Evolutionary conservation across 2,329 filamentous ascomycete genomes (phyloP).

Genomic region (Rutstroemia sp.): DNA sequence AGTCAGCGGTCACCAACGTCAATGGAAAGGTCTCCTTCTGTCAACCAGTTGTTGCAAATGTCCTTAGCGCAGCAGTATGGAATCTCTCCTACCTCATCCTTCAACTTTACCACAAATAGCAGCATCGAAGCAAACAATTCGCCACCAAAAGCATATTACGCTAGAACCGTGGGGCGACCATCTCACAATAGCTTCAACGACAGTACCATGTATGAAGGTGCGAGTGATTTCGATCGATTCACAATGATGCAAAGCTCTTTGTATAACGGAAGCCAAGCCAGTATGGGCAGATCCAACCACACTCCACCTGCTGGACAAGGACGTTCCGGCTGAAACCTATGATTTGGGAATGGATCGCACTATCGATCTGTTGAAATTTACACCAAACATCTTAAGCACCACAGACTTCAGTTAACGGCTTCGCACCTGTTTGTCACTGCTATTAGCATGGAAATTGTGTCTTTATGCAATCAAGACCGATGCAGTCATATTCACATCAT

Average conservation of each 20-base stretch:
- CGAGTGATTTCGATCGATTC: constrained; percentile 22
- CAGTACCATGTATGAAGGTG: constrained; percentile 19
- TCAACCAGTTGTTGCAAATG: constrained; percentile 21
- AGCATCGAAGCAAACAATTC: constrained; percentile 42
- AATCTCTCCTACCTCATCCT: constrained; percentile 17
- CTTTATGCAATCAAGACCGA: background rate
- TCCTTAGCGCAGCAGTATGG: constrained; percentile 19
- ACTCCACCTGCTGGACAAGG: constrained; percentile 42
- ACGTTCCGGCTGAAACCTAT: background rate
- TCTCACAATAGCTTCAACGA: constrained; percentile 17
- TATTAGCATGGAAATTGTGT: background rate
- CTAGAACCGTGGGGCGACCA: constrained; percentile 3
- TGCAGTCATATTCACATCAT: background rate
- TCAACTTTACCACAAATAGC: constrained; percentile 41
- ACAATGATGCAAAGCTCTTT: constrained; percentile 28
- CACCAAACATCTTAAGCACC: background rate
- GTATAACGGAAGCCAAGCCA: constrained; percentile 20
- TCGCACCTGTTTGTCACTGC: background rate
- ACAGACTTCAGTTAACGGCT: constrained; percentile 11
- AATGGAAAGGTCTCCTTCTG: constrained; percentile 9
- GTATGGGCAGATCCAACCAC: constrained; percentile 31
- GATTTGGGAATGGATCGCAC: no score
- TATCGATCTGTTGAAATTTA: constrained; percentile 12
- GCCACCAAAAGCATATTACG: constrained; percentile 10
- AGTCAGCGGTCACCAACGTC: constrained; percentile 11